Conservation (phyloP, 2,329 filamentous ascomycete species). For the Ceratocystis cubensis region DNA sequence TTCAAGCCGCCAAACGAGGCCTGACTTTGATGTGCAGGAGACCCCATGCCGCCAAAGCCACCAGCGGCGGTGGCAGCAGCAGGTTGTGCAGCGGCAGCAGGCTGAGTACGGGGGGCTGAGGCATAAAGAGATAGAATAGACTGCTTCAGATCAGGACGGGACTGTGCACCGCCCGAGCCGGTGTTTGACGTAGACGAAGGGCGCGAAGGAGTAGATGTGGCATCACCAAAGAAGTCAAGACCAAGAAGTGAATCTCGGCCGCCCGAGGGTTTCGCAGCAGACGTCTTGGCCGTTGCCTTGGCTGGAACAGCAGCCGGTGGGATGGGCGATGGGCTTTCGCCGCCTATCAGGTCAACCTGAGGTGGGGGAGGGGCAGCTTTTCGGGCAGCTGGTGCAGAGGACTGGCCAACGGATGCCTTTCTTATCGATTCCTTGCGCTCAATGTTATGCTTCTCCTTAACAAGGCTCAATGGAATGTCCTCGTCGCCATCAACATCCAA, state of each 20-base stretch:
- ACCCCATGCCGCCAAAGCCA: constrained; percentile 55
- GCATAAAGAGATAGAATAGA: constrained; percentile 94
- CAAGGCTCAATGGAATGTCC: constrained; percentile 53
- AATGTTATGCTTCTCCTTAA: constrained; percentile 54
- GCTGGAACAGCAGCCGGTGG: constrained; percentile 36
- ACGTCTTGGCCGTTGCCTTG: constrained; percentile 31
- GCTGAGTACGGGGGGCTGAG: constrained; percentile 60
- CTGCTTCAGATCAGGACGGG: constrained; percentile 87
- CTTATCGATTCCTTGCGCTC: constrained; percentile 48
- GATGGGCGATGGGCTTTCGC: constrained; percentile 53
- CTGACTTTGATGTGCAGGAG: constrained; percentile 43
- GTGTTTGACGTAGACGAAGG: constrained; percentile 70
- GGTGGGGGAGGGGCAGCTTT: constrained; percentile 16
- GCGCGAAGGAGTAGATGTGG: constrained; percentile 49
- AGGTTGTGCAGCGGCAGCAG: constrained; percentile 36
- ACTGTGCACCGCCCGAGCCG: constrained; percentile 48
- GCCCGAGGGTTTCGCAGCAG: constrained; percentile 54
- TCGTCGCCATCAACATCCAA: constrained; percentile 69
- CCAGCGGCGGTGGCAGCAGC: constrained; percentile 40
- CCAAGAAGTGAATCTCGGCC: constrained; percentile 83
- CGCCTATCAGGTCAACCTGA: constrained; percentile 71
- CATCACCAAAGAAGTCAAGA: constrained; percentile 77
- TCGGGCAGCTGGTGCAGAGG: constrained; percentile 27
- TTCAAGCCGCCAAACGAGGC: constrained; percentile 51
- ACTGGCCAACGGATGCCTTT: constrained; percentile 44